Evolutionary conservation across 257 asterid species (phyloP).

Genomic region (Fraxinus anomala): DNA sequence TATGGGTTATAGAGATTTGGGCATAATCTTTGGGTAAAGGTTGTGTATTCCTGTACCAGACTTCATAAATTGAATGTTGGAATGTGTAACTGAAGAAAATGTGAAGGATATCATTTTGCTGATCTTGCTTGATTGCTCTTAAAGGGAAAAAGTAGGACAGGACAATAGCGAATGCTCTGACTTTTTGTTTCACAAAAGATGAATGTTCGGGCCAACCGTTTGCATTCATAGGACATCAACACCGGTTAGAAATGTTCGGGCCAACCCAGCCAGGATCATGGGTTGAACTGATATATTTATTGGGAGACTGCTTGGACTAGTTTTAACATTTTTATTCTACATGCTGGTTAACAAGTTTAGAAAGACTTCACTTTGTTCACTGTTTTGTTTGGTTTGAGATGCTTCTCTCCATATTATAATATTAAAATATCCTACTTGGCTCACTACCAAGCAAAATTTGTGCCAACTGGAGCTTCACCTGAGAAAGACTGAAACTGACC

Average conservation of each 20-base stretch:
- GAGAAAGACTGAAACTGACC: not conserved
- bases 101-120: not conserved
- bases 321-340: not conserved
- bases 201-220: not conserved
- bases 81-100: not conserved
- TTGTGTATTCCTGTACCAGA: not conserved
- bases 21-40: not conserved
- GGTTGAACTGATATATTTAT: not conserved
- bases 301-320: not conserved
- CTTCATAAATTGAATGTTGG: too few species aligned
- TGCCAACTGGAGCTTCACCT: not conserved
- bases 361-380: too few species aligned
- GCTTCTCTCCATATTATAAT: not conserved
- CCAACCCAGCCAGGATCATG: too few species aligned
- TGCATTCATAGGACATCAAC: not conserved
- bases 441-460: not conserved
- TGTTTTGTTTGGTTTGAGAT: not conserved
- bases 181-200: not conserved
- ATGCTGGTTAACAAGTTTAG: not conserved
- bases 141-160: not conserved
- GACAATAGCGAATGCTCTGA: not conserved
- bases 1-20: not conserved
- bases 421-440: not conserved
- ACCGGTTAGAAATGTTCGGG: not conserved
- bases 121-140: not conserved